Conservation (phyloP, 1,284 basidiomycete genomes). For the Irpex sp. region DNA sequence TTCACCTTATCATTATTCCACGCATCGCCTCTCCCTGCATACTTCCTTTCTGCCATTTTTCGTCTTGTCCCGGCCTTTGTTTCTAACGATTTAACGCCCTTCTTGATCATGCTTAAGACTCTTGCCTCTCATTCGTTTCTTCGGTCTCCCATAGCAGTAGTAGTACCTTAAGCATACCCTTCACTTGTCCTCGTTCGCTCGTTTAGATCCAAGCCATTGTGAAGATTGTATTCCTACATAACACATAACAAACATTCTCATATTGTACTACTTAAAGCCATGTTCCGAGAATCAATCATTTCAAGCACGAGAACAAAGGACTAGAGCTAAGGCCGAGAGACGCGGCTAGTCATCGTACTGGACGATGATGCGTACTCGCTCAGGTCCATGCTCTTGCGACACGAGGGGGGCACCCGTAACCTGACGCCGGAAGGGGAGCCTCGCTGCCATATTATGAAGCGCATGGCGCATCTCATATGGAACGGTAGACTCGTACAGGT, state of each 20-base stretch:
- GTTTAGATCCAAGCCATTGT: neutral
- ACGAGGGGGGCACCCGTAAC: too few relatives aligned
- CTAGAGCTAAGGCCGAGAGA: neutral
- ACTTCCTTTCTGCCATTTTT: neutral
- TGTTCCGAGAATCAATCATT: neutral
- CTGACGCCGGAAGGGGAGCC: neutral
- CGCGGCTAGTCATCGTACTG: neutral
- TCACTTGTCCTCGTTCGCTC: neutral
- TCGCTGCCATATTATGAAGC: neutral
- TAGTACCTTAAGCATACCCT: neutral
- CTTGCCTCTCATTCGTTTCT: neutral
- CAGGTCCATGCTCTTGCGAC: neutral
- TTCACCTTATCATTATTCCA: neutral
- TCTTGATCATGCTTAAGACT: neutral
- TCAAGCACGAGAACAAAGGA: neutral
- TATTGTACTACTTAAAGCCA: neutral
- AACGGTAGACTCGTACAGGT: constrained; percentile 1
- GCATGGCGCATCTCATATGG: neutral
- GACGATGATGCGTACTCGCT: neutral
- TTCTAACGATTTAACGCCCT: neutral
- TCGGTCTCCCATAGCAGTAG: neutral
- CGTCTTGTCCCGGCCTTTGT: neutral
- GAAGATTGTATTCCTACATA: neutral
- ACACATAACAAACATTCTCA: neutral
- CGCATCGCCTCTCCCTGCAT: neutral